Base-by-base conservation (phyloP, 1,284 basidiomycete genomes). In the Rhodotorula sp. region DNA sequence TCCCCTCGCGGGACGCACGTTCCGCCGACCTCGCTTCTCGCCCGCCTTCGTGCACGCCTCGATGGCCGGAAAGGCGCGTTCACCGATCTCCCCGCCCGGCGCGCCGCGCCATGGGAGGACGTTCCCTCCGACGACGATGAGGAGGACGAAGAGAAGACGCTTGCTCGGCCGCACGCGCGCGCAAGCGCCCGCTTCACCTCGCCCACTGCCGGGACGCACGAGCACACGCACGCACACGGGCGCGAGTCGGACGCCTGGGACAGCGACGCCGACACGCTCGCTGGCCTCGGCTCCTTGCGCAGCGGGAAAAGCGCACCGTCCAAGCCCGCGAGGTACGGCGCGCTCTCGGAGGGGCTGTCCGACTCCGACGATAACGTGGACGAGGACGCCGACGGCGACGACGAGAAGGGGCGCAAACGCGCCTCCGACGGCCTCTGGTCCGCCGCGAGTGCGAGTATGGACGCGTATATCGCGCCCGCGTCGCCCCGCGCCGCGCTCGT, bases 61-160 rank as follows among this genome's bases (percentile, higher is more conserved):
- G 44, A 56, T 10, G 22, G 19, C 32, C 3, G n/a, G 12, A 3
- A 10, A 21, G 2, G 6, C 48, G 12, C 32, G 27, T n/a, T 56
- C 25, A 34, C 48, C 22, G 51, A 39, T 44, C 54, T 54, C 27
- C 58, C 41, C 10, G n/a, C 10, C 8, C 41, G 53, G 15, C 34
- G 48, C 5, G 6, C 19, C 37, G 51, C 51, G 8, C 65, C 66
- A 2, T 72, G 71, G 71, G 71, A 72, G 44, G 71, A 72, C 37
- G 37, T 44, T 29, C 48, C 48, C 22, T 50, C 48, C 8, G 66
- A 71, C 29, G 65, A 44, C 9, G 51, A 53, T 5, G 51, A 53
- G 15, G 50, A 48, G 6, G 69, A 64, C 21, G 54, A 66, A 32
- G 62, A 57, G 50, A 32, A 53, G 21, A 53, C 48, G 21, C 22